A percentile compares a stretch with the other conserved stretches of the same genome.
These are phyloP conservation scores for Phlebiopsis flavidoalba DNA, from an alignment of 768 basidiomycete genomes.

Conservation along the genomic window DNA sequence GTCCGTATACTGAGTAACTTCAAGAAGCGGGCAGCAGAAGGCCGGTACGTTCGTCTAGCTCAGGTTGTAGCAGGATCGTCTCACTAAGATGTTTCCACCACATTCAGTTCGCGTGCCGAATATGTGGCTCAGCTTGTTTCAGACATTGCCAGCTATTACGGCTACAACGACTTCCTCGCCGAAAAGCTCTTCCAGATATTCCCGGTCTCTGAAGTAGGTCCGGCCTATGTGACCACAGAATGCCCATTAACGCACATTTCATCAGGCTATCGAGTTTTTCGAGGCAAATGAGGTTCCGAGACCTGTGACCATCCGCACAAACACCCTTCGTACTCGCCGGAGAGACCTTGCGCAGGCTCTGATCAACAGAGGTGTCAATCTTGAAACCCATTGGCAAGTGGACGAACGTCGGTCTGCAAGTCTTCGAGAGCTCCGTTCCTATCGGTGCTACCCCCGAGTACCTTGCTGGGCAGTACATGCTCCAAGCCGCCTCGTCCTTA, in stretches of 20 bases:
- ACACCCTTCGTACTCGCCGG: conserved; percentile 89
- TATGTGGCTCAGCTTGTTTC: conserved; percentile 82
- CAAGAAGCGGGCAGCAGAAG: conserved; percentile 58
- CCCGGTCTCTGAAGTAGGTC: conserved; percentile 79
- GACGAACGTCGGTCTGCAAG: conserved; percentile 98
- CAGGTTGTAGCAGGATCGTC: not conserved
- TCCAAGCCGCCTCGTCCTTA: conserved; percentile 98
- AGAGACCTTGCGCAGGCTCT: conserved; percentile 92
- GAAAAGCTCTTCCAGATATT: conserved; percentile 95
- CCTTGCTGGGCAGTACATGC: conserved; percentile 98
- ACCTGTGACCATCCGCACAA: conserved; percentile 97
- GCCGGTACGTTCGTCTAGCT: conserved; percentile 45
- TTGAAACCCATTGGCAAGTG: conserved; percentile 99
- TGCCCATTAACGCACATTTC: not conserved
- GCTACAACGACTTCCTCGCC: conserved; percentile 92
- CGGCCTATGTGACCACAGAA: not conserved
- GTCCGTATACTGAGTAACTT: conserved; percentile 71
- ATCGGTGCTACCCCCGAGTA: conserved; percentile 99
- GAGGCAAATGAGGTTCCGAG: conserved; percentile 95
- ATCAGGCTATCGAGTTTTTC: conserved; percentile 93
- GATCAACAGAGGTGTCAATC: conserved; percentile 92
- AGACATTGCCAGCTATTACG: conserved; percentile 94
- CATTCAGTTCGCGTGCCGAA: conserved; percentile 78
- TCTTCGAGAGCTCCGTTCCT: conserved; percentile 94
- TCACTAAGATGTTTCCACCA: not conserved